Base-by-base conservation (phyloP, 768 basidiomycete species). In the Russula sp. region DNA sequence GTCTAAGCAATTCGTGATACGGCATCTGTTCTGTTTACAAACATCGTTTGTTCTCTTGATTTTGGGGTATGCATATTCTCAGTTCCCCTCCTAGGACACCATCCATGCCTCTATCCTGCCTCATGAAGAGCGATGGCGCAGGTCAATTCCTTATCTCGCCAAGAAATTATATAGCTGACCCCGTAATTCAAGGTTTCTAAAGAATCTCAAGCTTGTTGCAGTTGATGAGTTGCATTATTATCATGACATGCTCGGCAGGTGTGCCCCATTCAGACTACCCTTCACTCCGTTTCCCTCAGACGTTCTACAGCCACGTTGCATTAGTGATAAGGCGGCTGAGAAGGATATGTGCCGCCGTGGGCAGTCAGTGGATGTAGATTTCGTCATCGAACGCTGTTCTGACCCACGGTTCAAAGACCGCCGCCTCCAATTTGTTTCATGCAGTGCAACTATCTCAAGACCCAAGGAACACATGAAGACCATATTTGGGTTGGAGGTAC, bases 221-320 rank as follows among this genome's bases (percentile, higher is more conserved):
- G 85, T 94, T 2, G 90, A 94, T 69, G 93, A 96, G 71, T 71
- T 95, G 40, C 93, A 96, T 72, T 94, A 91, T 70, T 95, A 96
- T 70, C 79, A 84, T 1, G 87, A 88, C 44, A 74, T 88, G 11
- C 80, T 94, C 56, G 94, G 92, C 66, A 91, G 89, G 90, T 88
- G 66, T 27, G 66, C 62, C 39, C 0, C 4, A 11, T 45, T 44
- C n/a, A 14, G 6, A 22, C 11, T 31, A 50, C 27, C 13, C 47
- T 20, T 48, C 39, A 18, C 32, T 3, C 18, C 16, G 45, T 57
- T 59, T 58, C 31, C 11, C n/a, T 50, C 34, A 14, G 37, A 39
- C 39, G 18, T 39, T 35, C 18, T 35, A 45, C 66, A 92, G 89
- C 66, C 91, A 95, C 69, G 87, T 91, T 20, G 90, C 92, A 0